These are phyloP conservation scores for Knufia fluminis DNA, from an alignment of 2,329 filamentous ascomycete species.

Conservation along the genomic window DNA sequence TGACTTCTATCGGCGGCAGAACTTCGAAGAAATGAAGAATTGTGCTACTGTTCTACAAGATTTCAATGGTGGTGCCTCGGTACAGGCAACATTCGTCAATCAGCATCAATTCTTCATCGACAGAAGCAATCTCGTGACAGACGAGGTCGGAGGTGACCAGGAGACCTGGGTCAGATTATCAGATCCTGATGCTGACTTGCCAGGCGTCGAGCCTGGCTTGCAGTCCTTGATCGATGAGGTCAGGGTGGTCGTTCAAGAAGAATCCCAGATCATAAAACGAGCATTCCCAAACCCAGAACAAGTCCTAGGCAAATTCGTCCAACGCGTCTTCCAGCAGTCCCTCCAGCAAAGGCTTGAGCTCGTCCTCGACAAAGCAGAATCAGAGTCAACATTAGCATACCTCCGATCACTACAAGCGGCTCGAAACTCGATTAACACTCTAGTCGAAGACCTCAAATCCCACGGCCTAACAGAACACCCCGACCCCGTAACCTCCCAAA, in stretches of 20 bases:
- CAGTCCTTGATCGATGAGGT: conserved; percentile 92
- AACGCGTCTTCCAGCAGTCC: conserved; percentile 94
- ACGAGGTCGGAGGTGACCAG: conserved; percentile 57
- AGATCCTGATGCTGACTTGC: conserved; percentile 86
- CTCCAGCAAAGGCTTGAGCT: conserved; percentile 93
- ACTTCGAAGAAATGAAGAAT: conserved; percentile 97
- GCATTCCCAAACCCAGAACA: conserved; percentile 96
- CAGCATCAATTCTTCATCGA: conserved; percentile 99
- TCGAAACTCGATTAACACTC: conserved; percentile 71
- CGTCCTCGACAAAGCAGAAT: conserved; percentile 88
- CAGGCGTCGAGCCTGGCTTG: conserved; percentile 81
- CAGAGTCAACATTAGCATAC: conserved; percentile 85
- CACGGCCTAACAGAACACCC: conserved; percentile 94
- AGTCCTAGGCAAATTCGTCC: conserved; percentile 83
- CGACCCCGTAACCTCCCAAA: conserved; percentile 79
- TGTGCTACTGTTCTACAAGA: conserved; percentile 89
- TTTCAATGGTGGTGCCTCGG: conserved; percentile 91
- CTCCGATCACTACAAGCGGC: conserved; percentile 84
- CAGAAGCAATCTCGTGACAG: conserved; percentile 78
- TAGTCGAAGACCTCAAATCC: conserved; percentile 87
- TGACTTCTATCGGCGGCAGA: conserved; percentile 87
- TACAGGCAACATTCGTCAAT: conserved; percentile 93
- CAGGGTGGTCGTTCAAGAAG: conserved; percentile 89
- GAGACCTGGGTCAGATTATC: conserved; percentile 83
- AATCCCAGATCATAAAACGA: conserved; percentile 91